Evolutionary conservation across 441 rosid species (phyloP).

Genomic region (Breynia disticha): DNA sequence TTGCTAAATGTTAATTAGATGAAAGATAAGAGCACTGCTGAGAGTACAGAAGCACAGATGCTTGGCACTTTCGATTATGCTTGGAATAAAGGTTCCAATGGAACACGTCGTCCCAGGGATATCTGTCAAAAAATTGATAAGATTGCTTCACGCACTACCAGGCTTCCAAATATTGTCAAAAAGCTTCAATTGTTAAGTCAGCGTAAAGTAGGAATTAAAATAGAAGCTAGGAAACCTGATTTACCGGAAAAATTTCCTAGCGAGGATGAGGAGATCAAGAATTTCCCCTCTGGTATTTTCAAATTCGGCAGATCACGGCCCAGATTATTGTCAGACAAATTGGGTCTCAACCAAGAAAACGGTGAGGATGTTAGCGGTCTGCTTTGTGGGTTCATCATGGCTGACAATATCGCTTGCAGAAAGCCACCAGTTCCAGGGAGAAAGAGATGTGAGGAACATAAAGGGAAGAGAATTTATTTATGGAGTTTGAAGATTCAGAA

Average conservation of each 20-base stretch:
- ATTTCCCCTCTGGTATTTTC: slow-evolving; percentile 24
- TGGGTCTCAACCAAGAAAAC: slow-evolving; percentile 14
- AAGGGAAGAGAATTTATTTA: slow-evolving; percentile 37
- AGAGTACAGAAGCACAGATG: slow-evolving; percentile 45
- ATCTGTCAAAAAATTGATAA: slow-evolving; percentile 33
- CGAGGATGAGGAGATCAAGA: slow-evolving; percentile 24
- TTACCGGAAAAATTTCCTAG: slow-evolving; percentile 10
- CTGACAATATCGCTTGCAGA: slow-evolving; percentile 41
- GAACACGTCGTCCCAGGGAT: slow-evolving; percentile 47
- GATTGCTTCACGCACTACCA: slow-evolving; percentile 19
- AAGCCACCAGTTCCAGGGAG: slow-evolving; percentile 36
- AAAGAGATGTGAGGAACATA: slow-evolving; percentile 61
- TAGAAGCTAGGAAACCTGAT: slow-evolving; percentile 24
- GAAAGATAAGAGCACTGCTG: slow-evolving; percentile 51
- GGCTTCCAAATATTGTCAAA: slow-evolving; percentile 25
- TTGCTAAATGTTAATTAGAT: slow-evolving; percentile 32
- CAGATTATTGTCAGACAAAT: slow-evolving; percentile 31
- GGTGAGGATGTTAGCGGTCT: slow-evolving; percentile 16
- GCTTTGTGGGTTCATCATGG: slow-evolving; percentile 40
- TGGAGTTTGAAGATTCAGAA: slow-evolving; percentile 12
- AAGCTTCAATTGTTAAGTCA: slow-evolving; percentile 28
- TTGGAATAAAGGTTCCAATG: slow-evolving; percentile 81
- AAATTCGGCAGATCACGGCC: slow-evolving; percentile 48
- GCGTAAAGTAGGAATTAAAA: slow-evolving; percentile 35
- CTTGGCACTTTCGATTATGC: slow-evolving; percentile 70